phyloP scores from a whole-genome alignment of 345 rosid genomes.

The Eucalyptus fibrosa region DNA sequence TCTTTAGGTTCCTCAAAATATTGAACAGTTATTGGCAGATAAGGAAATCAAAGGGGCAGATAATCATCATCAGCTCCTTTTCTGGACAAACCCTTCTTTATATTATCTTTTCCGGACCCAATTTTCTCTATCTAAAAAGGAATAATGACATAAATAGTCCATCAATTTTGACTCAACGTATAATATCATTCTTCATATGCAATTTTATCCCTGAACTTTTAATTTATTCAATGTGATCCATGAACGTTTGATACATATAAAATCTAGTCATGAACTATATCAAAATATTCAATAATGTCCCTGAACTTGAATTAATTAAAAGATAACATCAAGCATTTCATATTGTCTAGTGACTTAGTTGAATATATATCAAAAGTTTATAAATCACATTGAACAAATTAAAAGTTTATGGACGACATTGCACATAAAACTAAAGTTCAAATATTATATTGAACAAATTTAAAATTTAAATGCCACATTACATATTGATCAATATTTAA shows the following conservation, averaged over 20 bases:
- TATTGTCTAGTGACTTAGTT: neutral
- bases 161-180: fast-evolving
- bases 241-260: fast-evolving
- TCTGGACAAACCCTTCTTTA: neutral
- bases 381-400: fast-evolving
- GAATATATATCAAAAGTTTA: too few species aligned
- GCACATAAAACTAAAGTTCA: fast-evolving
- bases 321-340: too few species aligned
- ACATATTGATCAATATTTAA: too few species aligned
- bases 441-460: too few species aligned
- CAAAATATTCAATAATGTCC: too few species aligned
- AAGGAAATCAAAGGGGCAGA: neutral
- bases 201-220: fast-evolving
- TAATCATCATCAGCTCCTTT: neutral
- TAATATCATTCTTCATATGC: fast-evolving
- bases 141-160: fast-evolving
- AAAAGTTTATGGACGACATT: too few species aligned
- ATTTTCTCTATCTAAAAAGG: fast-evolving
- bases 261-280: fast-evolving
- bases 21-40: neutral
- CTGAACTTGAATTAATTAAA: too few species aligned
- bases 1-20: neutral
- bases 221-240: fast-evolving
- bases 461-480: too few species aligned
- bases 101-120: neutral